A percentile compares a stretch with the other conserved stretches of the same genome.
phyloP scores from a whole-genome alignment of 169 alveolate species.

The Babesia gibsoni region DNA sequence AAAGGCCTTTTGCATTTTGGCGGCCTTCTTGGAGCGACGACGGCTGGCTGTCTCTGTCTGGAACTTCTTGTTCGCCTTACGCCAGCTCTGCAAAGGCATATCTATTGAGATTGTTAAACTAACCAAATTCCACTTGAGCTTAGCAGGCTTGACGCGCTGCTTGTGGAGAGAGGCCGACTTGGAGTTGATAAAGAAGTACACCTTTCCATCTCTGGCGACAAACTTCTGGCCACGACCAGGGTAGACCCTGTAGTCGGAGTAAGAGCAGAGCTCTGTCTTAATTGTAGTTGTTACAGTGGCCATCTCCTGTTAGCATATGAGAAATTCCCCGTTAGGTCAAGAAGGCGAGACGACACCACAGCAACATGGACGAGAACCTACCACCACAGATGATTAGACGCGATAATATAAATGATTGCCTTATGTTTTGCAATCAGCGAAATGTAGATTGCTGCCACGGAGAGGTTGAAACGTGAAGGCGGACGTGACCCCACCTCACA shows the following conservation, averaged over 20 bases:
- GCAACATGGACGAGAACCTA: not conserved
- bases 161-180: slow-evolving; percentile 90
- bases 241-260: slow-evolving; percentile 95
- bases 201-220: slow-evolving; percentile 96
- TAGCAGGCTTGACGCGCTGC: slow-evolving; percentile 93
- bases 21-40: slow-evolving; percentile 82
- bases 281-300: slow-evolving; percentile 81
- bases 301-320: slow-evolving; percentile 55
- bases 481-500: slow-evolving; percentile 25
- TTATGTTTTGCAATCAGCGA: not conserved
- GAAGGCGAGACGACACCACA: not conserved
- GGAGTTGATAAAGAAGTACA: slow-evolving; percentile 82
- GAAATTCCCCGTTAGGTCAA: not conserved
- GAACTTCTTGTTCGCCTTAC: slow-evolving; percentile 94
- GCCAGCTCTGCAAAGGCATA: slow-evolving; percentile 83
- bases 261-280: slow-evolving; percentile 95
- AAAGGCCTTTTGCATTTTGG: slow-evolving; percentile 92
- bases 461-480: not conserved
- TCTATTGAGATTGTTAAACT: not conserved
- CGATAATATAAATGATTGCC: not conserved
- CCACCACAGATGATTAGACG: slow-evolving; percentile 1
- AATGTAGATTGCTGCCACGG: not conserved
- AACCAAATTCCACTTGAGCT: slow-evolving; percentile 93
- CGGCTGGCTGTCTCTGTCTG: slow-evolving; percentile 68
- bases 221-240: slow-evolving; percentile 97